phyloP scores from a whole-genome alignment of 2,329 filamentous ascomycete genomes.

The Sporothrix dimorphospora region DNA sequence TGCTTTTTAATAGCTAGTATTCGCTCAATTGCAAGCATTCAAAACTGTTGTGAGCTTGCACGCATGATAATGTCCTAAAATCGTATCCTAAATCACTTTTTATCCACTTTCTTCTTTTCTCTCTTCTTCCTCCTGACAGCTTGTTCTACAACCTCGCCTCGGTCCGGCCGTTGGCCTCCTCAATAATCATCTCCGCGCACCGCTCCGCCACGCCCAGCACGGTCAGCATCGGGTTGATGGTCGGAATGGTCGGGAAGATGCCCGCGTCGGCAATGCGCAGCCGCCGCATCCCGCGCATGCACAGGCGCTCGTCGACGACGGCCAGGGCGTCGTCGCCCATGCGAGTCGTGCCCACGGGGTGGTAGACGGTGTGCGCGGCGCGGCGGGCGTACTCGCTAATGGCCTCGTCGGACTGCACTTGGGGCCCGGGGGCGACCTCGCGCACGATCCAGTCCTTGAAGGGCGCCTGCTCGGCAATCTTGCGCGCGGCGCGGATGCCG shows the following conservation, averaged over 20 bases:
- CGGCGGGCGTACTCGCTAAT: slow-evolving; percentile 35
- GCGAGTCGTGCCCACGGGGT: slow-evolving; percentile 35
- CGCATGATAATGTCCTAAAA: not conserved
- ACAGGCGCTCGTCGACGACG: slow-evolving; percentile 34
- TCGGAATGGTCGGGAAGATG: slow-evolving; percentile 35
- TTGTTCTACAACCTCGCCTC: slow-evolving; percentile 26
- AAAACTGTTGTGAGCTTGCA: not conserved
- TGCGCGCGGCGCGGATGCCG: slow-evolving; percentile 33
- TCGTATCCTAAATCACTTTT: not conserved
- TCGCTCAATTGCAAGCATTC: not conserved
- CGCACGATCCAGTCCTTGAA: slow-evolving; percentile 34
- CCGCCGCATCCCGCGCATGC: slow-evolving; percentile 43
- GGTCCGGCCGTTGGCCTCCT: slow-evolving; percentile 59
- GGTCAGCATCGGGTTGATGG: slow-evolving; percentile 64
- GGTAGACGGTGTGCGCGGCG: slow-evolving; percentile 34
- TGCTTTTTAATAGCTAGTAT: not conserved
- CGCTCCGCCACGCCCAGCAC: slow-evolving; percentile 83
- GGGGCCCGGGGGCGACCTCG: slow-evolving; percentile 64
- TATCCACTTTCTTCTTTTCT: too few relatives aligned
- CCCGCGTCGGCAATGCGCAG: slow-evolving; percentile 36
- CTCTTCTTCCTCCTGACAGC: too few relatives aligned
- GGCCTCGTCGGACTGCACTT: slow-evolving; percentile 57
- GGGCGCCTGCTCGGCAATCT: slow-evolving; percentile 33
- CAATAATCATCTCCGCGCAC: slow-evolving; percentile 79
- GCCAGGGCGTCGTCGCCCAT: slow-evolving; percentile 34